Evolutionary conservation across 148 eudicot species (phyloP), one percentile per base, ranked within the genome.

Genomic region (Rhododendron kiyosumense): DNA sequence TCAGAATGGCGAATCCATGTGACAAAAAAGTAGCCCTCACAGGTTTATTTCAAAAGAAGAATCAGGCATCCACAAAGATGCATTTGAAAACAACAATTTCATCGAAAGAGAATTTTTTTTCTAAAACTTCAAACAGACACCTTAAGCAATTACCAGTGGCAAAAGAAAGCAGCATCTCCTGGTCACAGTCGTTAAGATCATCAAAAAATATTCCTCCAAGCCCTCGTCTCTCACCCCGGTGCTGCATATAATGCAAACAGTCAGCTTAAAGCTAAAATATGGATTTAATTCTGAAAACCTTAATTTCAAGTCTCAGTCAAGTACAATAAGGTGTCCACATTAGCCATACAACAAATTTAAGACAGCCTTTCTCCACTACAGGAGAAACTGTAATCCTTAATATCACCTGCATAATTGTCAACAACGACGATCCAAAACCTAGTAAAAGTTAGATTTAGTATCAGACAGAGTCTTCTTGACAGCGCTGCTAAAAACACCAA

Each of bases 171-270:
- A 97, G 99, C 99, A 97, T 97, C 86, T 95, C 98, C 88, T 97
- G 99, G 86, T 97, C 98, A 84, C 92, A 90, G 85, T 94, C 92
- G 87, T 95, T 97, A 85, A 97, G 90, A 94, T 97, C 99, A 83
- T 97, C 98, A 88, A 97, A 97, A 85, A 97, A 97, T 86, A 97
- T 94, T 84, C 99, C 99, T 32, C 99, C 99, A 49, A 97, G 98
- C 78, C 99, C 99, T 91, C 99, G 93, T 85, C 98, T 94, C 92
- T 97, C 99, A 38, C 88, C 94, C 73, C 99, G 98, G 86, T 97
- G 98, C 99, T 97, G 92, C 92, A 78, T 43, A 83, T 54, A 89
- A 84, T 49, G 73, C 46, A 67, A 69, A 83, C 36, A 54, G 38
- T 48, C 74, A 69, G 69, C 38, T 69, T 20, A 52, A 83, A 74